These are phyloP conservation scores for Tremella fuciformis DNA, from an alignment of 768 basidiomycete species.

Conservation along the genomic window DNA sequence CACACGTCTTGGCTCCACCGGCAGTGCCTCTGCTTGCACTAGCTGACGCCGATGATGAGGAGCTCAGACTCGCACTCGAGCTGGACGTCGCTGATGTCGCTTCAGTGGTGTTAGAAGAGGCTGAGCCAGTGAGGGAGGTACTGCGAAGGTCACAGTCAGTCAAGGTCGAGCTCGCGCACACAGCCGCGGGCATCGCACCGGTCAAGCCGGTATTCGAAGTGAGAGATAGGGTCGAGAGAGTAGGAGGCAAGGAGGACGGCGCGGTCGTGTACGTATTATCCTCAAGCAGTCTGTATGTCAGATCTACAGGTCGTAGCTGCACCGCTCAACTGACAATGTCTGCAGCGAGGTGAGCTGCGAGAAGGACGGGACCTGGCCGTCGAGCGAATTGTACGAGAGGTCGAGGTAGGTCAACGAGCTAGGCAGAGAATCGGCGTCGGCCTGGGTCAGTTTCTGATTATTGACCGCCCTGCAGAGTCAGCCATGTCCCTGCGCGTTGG, in stretches of 20 bases:
- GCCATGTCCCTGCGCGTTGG: slow-evolving; percentile 5
- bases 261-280: slow-evolving; percentile 42
- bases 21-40: too few species aligned
- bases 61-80: too few species aligned
- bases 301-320: background rate
- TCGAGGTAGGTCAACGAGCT: slow-evolving; percentile 39
- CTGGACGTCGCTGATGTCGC: background rate
- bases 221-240: slow-evolving; percentile 41
- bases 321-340: slow-evolving; percentile 37
- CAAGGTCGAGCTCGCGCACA: slow-evolving; percentile 32
- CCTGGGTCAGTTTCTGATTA: slow-evolving; percentile 41
- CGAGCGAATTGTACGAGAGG: slow-evolving; percentile 48
- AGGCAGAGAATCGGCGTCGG: slow-evolving; percentile 33
- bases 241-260: slow-evolving; percentile 41
- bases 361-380: slow-evolving; percentile 40
- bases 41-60: too few species aligned
- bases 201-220: slow-evolving; percentile 42
- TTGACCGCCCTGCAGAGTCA: slow-evolving; percentile 42
- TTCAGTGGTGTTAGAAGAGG: background rate
- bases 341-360: slow-evolving; percentile 26
- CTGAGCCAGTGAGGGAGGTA: background rate
- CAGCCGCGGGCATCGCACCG: slow-evolving; percentile 35
- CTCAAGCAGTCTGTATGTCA: slow-evolving; percentile 32
- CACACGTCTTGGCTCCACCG: too few species aligned
- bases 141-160: slow-evolving; percentile 45